Evolutionary conservation across 331 rosid species (phyloP), one percentile per base, ranked within the genome.

Genomic region (Acacia pycnantha): DNA sequence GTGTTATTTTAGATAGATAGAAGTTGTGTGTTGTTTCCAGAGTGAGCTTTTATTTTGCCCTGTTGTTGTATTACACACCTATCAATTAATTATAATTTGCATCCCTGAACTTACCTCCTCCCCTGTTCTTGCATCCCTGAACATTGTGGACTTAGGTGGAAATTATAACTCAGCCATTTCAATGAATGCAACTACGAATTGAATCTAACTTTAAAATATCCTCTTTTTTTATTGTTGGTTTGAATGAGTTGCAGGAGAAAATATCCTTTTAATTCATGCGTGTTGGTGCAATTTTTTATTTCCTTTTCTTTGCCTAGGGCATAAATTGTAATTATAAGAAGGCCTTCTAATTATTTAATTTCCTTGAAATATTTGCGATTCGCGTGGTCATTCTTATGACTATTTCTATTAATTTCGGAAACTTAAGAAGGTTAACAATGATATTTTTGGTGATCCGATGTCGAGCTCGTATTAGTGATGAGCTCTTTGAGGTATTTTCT

Each of bases 21-120:
- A 59, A 59, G 76, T 85, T 92, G 89, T 87, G 92, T 89, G 92
- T 80, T 91, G 89, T 85, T 90, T 82, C 85, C 86, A 69, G 92
- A 86, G 91, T 88, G 97, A 88, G 94, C 81, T 84, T 88, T 91
- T 65, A 67, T 41, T 83, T 82, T 76, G 85, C 69, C 76, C 72
- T 81, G 82, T 56, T 83, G 85, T 80, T 85, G 90, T 82, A 59
- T 73, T 74, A 27, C 77, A 80, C 85, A 79, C 88, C 87, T 85
- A 81, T 86, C 84, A 78, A 80, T 85, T 87, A 85, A 84, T 80
- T 85, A 79, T 91, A 85, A 66, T 87, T 88, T 86, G 68, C 85
- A 41, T 69, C 27, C 73, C 35, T 40, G 48, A 69, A 65, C 48
- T 54, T 73, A 53, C 70, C 69, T 67, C 26, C 61, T 54, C 58